Base-by-base conservation (phyloP, 2,329 filamentous ascomycete genomes). In the Cladophialophora carrionii region DNA sequence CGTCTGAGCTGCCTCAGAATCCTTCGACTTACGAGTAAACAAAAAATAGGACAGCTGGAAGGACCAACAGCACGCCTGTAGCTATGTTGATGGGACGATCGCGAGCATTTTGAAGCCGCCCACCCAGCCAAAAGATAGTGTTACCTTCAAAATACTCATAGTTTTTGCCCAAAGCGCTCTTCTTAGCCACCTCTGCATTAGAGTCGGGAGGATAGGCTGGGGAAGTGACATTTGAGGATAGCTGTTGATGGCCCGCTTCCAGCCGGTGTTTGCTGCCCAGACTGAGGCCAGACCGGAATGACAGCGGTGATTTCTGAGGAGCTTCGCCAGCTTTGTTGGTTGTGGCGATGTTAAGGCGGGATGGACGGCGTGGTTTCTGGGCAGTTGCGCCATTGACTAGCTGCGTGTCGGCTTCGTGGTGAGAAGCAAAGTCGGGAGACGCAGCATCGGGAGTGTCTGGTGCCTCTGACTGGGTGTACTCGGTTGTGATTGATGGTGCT, bases 141-240 rank as follows among this genome's bases (percentile, higher is more conserved):
- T 98, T 99, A 53, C 95, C 95, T 52, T 91, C 86, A 73, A 97
- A 98, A 76, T 96, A 96, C 75, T 98, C 87, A 77, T 94, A 90
- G 72, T 97, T 96, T 70, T 85, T 88, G 58, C 90, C 88, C 62
- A 85, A 74, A 41, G 82, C 77, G 26, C 76, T 70, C 53, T 79
- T 79, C 4, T 60, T 68, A 20, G 72, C 68, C 20, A 73, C 62
- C 29, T 73, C 59, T 61, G 71, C 64, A 41, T 74, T 72, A 72
- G 86, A 83, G n/a, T 78, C 73, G 1, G 81, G 80, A 48, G 81
- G 77, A 57, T 90, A 82, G 54, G 83, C 84, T 2, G 91, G 91
- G 8, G 92, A 91, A 3, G 91, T 92, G 34, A 88, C 88, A 59
- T 86, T 86, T 0, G 92, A 96, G 5, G 90, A 88, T n/a, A 96